Evolutionary conservation across 441 rosid genomes (phyloP).

Genomic region (Mallotus japonicus): DNA sequence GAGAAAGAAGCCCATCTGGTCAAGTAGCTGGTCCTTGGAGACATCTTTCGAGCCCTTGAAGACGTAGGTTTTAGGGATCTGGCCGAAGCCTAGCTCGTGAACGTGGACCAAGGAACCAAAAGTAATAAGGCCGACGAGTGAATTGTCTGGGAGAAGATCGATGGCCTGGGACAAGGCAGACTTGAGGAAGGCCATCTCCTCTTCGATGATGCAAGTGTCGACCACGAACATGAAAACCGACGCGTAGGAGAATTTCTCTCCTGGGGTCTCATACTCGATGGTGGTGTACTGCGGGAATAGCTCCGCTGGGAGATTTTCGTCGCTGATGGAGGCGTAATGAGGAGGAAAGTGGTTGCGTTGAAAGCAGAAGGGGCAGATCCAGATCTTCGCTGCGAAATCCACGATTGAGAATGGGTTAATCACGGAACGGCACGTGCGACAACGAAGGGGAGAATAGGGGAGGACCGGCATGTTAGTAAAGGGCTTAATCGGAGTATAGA

Average conservation of each 20-base stretch:
- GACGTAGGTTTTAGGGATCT: constrained; percentile 67
- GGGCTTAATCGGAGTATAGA: constrained; percentile 74
- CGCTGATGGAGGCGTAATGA: constrained; percentile 66
- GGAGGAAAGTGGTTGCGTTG: constrained; percentile 78
- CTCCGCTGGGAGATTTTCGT: constrained; percentile 80
- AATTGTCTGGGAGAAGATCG: constrained; percentile 62
- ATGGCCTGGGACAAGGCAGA: constrained; percentile 77
- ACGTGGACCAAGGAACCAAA: constrained; percentile 73
- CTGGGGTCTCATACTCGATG: constrained; percentile 64
- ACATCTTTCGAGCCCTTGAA: constrained; percentile 79
- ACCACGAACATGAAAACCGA: constrained; percentile 74
- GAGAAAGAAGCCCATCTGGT: constrained; percentile 71
- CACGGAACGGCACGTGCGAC: constrained; percentile 80
- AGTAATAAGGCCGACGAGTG: constrained; percentile 74
- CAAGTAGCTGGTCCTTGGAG: constrained; percentile 74
- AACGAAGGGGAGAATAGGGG: constrained; percentile 82
- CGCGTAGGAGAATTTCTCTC: constrained; percentile 34
- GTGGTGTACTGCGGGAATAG: constrained; percentile 84
- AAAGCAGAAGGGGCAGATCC: constrained; percentile 93
- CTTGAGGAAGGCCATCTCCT: constrained; percentile 73
- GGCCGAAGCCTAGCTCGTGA: constrained; percentile 77
- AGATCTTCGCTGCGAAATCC: constrained; percentile 70
- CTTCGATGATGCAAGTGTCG: constrained; percentile 80
- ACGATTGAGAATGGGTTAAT: constrained; percentile 81
- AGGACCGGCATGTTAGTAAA: constrained; percentile 57